Base-by-base conservation (phyloP, 2,329 filamentous ascomycete genomes). In the Davidsoniella australis region DNA sequence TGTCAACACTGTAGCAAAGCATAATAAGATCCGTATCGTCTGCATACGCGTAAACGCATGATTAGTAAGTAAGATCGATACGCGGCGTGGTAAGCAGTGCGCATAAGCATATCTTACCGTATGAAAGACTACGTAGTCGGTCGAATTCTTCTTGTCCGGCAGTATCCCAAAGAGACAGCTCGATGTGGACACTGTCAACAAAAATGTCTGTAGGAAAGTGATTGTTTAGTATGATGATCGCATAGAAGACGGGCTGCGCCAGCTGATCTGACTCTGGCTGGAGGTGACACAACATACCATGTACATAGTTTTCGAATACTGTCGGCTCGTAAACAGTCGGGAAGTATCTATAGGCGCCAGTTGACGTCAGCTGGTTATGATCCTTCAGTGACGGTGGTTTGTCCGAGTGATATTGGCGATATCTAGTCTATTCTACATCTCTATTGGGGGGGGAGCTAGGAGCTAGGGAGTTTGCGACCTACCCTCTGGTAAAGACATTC, bases 71-170 rank as follows among this genome's bases (percentile, higher is more conserved):
- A 14, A 16, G 5, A 46, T 18, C 10, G 5, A 46, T 18, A 9
- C 9, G 29, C 12, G 29, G 29, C 29, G 8, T 33, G 29, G 29
- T 33, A 4, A 12, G 12, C 29, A 33, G 12, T 46, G 8, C 42
- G 41, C 14, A 14, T n/a, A 9, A 5, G 16, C 10, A 17, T 24
- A 4, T n/a, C 57, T 45, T 62, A 72, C 88, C 91, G 66, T 98
- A 98, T 45, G 88, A 95, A 49, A 98, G 77, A 55, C 87, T 94
- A 60, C 91, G 84, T 65, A 98, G 69, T 48, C 91, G 80, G 67
- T 98, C 91, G 68, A 96, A 98, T 75, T 98, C 91, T 71, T 98
- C 91, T 68, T 98, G 91, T 23, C 91, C 91, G 38, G 91, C 91
- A 0, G 91, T 98, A 65, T 98, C 91, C 91, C 91, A 98, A 53